Conservation (phyloP, 768 basidiomycete genomes). For the Suillus discolor region DNA sequence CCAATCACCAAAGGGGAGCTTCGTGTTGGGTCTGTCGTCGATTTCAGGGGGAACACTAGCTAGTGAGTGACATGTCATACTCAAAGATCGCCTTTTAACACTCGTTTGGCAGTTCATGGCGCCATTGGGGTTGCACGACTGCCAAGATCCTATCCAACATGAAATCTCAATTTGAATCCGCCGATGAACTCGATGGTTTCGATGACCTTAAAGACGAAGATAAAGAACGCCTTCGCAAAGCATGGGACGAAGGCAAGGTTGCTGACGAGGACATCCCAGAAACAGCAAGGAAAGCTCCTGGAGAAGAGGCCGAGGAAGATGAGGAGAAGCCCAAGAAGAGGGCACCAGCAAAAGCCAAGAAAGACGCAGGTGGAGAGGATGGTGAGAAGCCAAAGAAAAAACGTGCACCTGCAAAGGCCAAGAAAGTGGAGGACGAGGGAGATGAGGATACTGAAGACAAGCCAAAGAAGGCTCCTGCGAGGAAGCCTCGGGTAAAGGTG, state of each 20-base stretch:
- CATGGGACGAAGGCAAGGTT: constrained; percentile 78
- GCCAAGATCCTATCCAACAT: constrained; percentile 68
- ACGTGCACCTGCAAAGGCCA: constrained; percentile 30
- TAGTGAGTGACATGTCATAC: constrained; percentile 49
- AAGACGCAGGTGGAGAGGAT: constrained; percentile 36
- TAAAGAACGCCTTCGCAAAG: constrained; percentile 67
- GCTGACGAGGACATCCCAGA: constrained; percentile 84
- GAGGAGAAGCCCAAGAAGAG: constrained; percentile 61
- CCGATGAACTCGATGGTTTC: constrained; percentile 83
- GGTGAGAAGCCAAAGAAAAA: constrained; percentile 40
- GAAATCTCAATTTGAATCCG: constrained; percentile 58
- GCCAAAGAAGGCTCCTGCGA: constrained; percentile 34
- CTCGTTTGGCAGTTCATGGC: constrained; percentile 59
- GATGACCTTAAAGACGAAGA: constrained; percentile 73
- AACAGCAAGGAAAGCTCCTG: constrained; percentile 61
- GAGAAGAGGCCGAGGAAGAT: constrained; percentile 45
- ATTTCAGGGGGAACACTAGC: constrained; percentile 66
- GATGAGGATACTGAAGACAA: constrained; percentile 37
- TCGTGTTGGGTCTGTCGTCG: constrained; percentile 74
- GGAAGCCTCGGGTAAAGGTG: constrained; percentile 41
- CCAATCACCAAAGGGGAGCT: constrained; percentile 71
- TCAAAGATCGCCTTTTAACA: constrained; percentile 5
- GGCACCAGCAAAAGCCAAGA: constrained; percentile 42
- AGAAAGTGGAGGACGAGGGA: constrained; percentile 36
- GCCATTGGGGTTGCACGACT: constrained; percentile 91